phyloP scores from a whole-genome alignment of 2,329 filamentous ascomycete genomes.

The Penicillium sp. region DNA sequence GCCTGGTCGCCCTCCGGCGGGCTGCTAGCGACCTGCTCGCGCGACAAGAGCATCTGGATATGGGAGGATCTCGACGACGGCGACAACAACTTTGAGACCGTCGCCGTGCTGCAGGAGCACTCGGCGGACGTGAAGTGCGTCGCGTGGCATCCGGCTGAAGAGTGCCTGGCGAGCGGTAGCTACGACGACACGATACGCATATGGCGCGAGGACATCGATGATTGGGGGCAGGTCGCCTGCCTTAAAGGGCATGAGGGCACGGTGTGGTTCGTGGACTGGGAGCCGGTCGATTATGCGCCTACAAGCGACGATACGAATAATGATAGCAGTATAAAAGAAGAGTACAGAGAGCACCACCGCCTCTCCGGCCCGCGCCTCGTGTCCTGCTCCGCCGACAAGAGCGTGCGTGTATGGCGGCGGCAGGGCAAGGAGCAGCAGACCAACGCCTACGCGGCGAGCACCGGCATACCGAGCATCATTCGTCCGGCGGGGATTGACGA shows the following conservation, averaged over 20 bases:
- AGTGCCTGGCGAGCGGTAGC: conserved; percentile 82
- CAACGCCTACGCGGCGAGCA: conserved; percentile 13
- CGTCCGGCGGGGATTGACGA: conserved; percentile 68
- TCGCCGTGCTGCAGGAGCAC: conserved; percentile 91
- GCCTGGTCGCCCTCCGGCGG: conserved; percentile 61
- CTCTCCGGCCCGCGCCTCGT: conserved; percentile 57
- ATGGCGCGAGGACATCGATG: conserved; percentile 86
- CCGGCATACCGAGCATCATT: conserved; percentile 83
- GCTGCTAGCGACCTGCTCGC: conserved; percentile 81
- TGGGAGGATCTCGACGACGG: conserved; percentile 88
- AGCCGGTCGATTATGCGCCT: conserved; percentile 40
- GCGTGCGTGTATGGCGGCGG: conserved; percentile 74
- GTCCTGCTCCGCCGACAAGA: conserved; percentile 81
- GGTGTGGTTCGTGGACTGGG: conserved; percentile 80
- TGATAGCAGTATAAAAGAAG: conserved; percentile 3
- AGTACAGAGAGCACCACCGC: conserved; percentile 29
- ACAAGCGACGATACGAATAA: conserved; percentile 5
- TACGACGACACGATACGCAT: conserved; percentile 90
- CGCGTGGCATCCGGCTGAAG: conserved; percentile 77
- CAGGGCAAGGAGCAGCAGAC: conserved; percentile 45
- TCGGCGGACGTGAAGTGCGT: conserved; percentile 94
- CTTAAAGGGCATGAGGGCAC: conserved; percentile 78
- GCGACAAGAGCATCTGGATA: conserved; percentile 96
- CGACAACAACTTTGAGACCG: conserved; percentile 94
- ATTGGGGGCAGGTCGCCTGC: conserved; percentile 86